Evolutionary conservation across 331 rosid genomes (phyloP).

Genomic region (Rosa hybrid): DNA sequence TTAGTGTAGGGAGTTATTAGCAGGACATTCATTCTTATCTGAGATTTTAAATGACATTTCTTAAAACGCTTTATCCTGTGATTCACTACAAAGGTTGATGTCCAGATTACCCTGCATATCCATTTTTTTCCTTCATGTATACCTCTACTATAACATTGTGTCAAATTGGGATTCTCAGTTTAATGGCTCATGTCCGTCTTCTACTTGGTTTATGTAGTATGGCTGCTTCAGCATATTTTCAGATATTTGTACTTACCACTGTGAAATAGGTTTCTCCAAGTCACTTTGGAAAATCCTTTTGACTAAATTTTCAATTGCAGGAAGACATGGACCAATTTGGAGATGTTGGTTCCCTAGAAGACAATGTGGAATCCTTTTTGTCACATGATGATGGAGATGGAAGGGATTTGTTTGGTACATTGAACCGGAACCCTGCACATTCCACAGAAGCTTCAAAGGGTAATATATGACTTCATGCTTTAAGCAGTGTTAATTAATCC

Average conservation of each 20-base stretch:
- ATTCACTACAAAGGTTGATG: background rate
- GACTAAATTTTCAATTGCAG: constrained; percentile 45
- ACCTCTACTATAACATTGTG: background rate
- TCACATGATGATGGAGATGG: constrained; percentile 91
- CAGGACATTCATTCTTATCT: background rate
- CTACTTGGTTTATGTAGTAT: background rate
- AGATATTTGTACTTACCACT: background rate
- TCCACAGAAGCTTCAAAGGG: constrained; percentile 82
- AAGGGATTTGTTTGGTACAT: constrained; percentile 75
- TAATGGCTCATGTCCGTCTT: background rate
- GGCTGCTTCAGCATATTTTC: background rate
- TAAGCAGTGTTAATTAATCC: constrained; percentile 22
- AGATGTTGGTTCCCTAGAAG: constrained; percentile 91
- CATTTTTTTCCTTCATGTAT: background rate
- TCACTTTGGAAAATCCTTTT: constrained; percentile 9
- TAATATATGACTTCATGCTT: constrained; percentile 39
- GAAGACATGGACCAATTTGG: constrained; percentile 90
- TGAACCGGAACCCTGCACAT: constrained; percentile 76
- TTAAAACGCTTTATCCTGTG: background rate
- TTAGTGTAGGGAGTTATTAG: background rate
- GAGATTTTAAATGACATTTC: background rate
- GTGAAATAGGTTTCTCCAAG: constrained; percentile 7
- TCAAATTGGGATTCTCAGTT: background rate
- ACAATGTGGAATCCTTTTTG: constrained; percentile 89
- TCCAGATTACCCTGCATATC: background rate